Percentiles rank a stretch among this genome's conserved stretches.
phyloP scores from a whole-genome alignment of 2,329 filamentous ascomycete species.

The Fusarium sp. region DNA sequence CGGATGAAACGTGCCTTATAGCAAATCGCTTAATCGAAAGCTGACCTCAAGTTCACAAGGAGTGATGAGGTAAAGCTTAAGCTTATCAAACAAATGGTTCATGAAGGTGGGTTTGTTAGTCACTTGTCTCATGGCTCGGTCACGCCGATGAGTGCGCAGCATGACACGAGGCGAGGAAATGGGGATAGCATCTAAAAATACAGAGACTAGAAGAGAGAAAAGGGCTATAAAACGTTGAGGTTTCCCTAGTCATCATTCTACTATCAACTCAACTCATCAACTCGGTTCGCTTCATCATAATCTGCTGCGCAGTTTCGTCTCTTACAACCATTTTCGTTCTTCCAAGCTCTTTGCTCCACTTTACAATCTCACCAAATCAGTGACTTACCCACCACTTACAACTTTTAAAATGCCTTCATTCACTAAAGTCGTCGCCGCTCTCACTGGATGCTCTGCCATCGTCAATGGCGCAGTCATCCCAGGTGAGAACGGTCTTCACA shows the following conservation, averaged over 20 bases:
- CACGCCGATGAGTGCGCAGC: not conserved
- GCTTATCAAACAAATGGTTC: not conserved
- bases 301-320: not conserved
- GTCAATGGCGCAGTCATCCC: not conserved
- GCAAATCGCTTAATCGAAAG: not conserved
- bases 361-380: not conserved
- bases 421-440: not conserved
- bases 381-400: not conserved
- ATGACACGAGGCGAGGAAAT: not conserved
- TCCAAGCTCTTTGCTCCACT: not conserved
- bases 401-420: not conserved
- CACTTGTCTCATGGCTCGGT: not conserved
- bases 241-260: rapidly evolving
- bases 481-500: not conserved
- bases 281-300: not conserved
- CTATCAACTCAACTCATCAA: not conserved
- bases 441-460: not conserved
- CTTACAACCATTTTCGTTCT: not conserved
- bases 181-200: rapidly evolving
- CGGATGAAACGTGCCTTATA: not conserved
- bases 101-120: not conserved
- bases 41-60: not conserved
- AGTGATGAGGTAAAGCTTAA: not conserved
- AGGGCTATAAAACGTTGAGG: not conserved
- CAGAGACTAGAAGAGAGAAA: rapidly evolving